Evolutionary conservation across 2,329 filamentous ascomycete species (phyloP).

Genomic region (Xylaria digitata): DNA sequence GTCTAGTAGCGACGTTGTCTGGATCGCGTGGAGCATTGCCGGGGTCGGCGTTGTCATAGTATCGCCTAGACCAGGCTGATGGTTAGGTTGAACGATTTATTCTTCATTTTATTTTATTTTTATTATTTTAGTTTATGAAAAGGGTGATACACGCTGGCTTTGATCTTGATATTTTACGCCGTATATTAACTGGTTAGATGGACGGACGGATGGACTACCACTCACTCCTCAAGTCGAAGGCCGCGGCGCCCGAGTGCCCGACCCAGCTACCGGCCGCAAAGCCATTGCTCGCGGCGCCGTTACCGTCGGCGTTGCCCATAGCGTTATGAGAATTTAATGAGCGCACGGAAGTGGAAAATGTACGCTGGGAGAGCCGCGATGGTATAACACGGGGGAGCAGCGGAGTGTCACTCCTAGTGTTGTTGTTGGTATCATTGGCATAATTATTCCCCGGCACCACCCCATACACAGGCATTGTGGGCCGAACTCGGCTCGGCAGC

Average conservation of each 20-base stretch:
- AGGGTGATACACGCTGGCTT: too few species aligned
- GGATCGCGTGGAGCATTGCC: conserved; percentile 78
- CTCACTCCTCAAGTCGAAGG: conserved; percentile 50
- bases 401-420: neutral
- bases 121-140: too few species aligned
- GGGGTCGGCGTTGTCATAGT: conserved; percentile 75
- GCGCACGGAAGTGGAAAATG: conserved; percentile 1
- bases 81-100: too few species aligned
- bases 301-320: conserved; percentile 12
- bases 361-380: neutral
- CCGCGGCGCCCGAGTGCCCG: conserved; percentile 48
- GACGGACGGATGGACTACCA: conserved; percentile 5
- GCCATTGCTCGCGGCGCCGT: conserved; percentile 14
- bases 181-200: neutral
- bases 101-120: too few species aligned
- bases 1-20: conserved; percentile 76
- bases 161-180: too few species aligned
- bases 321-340: neutral
- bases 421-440: neutral
- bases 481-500: conserved; percentile 21
- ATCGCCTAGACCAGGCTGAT: conserved; percentile 61
- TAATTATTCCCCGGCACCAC: conserved; percentile 2
- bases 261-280: conserved; percentile 46
- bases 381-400: neutral
- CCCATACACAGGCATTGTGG: neutral